Conservation (phyloP, 2,329 filamentous ascomycete species). For the Trichoderma sp. region DNA sequence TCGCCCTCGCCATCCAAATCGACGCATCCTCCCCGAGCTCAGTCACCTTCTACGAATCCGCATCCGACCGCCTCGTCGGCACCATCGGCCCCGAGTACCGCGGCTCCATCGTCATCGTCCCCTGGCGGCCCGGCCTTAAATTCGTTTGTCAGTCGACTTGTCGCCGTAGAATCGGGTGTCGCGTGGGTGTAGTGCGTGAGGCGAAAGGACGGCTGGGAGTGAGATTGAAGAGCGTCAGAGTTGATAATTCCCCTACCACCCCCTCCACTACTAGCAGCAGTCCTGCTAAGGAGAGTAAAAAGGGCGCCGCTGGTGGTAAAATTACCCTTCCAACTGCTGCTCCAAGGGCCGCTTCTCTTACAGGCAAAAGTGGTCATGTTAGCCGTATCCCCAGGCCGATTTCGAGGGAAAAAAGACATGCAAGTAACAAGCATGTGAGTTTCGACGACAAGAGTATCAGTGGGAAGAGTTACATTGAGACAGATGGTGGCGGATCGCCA, state of each 20-base stretch:
- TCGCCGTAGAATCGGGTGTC: background rate
- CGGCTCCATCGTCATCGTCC: conserved; percentile 13
- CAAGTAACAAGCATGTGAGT: background rate
- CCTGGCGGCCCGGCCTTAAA: conserved; percentile 3
- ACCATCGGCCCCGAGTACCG: conserved; percentile 13
- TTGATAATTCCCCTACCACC: background rate
- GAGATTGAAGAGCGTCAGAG: background rate
- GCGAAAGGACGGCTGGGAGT: background rate
- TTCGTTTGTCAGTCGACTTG: background rate
- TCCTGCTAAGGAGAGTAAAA: background rate
- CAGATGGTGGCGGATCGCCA: background rate
- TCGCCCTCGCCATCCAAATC: conserved; percentile 15
- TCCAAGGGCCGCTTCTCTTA: background rate
- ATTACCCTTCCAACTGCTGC: background rate
- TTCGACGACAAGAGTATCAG: background rate
- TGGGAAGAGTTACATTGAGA: background rate
- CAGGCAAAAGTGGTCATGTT: background rate
- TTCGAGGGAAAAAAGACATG: background rate
- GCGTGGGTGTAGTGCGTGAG: background rate
- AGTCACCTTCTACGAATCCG: background rate
- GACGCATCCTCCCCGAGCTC: background rate
- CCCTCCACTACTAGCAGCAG: background rate
- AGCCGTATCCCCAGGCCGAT: background rate
- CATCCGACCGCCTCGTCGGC: conserved; percentile 4
- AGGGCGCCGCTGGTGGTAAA: background rate